These are phyloP conservation scores for Magnaporthiopsis rhizophila DNA, from an alignment of 2,329 filamentous ascomycete species.

Conservation along the genomic window DNA sequence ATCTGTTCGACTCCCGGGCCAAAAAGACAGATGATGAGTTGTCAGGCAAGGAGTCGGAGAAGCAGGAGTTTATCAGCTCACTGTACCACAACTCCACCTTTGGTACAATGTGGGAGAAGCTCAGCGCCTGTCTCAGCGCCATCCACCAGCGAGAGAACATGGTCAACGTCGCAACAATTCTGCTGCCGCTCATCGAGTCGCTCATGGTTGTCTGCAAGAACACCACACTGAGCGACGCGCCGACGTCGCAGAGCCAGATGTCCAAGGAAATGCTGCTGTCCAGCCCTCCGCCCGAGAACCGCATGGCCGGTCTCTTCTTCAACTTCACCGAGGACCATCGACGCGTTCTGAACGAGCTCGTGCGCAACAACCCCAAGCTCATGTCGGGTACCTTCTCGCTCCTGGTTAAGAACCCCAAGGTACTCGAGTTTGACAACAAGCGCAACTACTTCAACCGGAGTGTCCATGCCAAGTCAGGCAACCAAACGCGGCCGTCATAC, in stretches of 20 bases:
- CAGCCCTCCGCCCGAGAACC: slow-evolving; percentile 69
- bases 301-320: slow-evolving; percentile 90
- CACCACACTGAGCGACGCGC: slow-evolving; percentile 67
- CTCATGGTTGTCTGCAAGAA: slow-evolving; percentile 99
- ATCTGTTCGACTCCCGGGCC: slow-evolving; percentile 80
- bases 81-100: slow-evolving; percentile 91
- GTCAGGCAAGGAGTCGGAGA: slow-evolving; percentile 35
- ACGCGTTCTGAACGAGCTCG: slow-evolving; percentile 94
- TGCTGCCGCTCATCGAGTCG: slow-evolving; percentile 88
- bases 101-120: slow-evolving; percentile 80
- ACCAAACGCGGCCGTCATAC: slow-evolving; percentile 58
- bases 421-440: slow-evolving; percentile 98
- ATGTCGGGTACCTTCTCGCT: slow-evolving; percentile 98
- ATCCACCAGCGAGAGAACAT: slow-evolving; percentile 91
- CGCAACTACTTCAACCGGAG: slow-evolving; percentile 97
- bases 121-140: slow-evolving; percentile 79
- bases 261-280: slow-evolving; percentile 62
- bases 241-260: slow-evolving; percentile 26
- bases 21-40: slow-evolving; percentile 41
- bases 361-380: slow-evolving; percentile 91
- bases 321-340: slow-evolving; percentile 96
- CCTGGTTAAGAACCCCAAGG: slow-evolving; percentile 96
- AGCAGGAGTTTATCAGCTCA: slow-evolving; percentile 76
- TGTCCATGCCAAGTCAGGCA: slow-evolving; percentile 64
- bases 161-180: slow-evolving; percentile 93